Conservation (phyloP, 176 grass and related monocot genomes). For the Saccharum spontaneum region DNA sequence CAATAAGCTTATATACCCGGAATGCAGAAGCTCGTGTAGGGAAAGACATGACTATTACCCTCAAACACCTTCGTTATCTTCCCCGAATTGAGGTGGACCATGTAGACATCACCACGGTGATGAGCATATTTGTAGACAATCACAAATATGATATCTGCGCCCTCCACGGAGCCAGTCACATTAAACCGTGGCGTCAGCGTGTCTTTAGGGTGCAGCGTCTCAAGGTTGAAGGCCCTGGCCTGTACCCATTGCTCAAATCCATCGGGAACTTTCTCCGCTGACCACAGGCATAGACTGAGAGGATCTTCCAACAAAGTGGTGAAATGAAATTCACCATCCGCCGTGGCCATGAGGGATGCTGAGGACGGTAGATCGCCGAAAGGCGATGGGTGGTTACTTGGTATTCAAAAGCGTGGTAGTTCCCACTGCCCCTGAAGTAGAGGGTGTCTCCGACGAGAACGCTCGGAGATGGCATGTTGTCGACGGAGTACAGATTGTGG, state of each 20-base stretch:
- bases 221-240: background rate
- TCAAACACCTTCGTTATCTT: background rate
- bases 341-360: background rate
- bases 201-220: background rate
- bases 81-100: background rate
- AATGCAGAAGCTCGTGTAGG: background rate
- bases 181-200: background rate
- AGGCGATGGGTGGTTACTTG: background rate
- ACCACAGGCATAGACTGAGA: background rate
- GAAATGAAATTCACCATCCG: background rate
- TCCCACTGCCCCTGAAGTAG: background rate
- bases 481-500: too few species aligned
- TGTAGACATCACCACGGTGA: background rate
- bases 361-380: background rate
- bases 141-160: background rate
- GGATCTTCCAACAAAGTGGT: background rate
- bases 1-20: background rate
- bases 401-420: background rate
- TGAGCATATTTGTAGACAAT: background rate
- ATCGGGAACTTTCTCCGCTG: background rate
- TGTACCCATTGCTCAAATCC: background rate
- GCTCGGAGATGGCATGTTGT: background rate
- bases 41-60: background rate
- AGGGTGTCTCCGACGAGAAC: background rate
- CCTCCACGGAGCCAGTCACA: background rate